phyloP scores from a whole-genome alignment of 768 basidiomycete genomes.

The Hericium rajendrae region DNA sequence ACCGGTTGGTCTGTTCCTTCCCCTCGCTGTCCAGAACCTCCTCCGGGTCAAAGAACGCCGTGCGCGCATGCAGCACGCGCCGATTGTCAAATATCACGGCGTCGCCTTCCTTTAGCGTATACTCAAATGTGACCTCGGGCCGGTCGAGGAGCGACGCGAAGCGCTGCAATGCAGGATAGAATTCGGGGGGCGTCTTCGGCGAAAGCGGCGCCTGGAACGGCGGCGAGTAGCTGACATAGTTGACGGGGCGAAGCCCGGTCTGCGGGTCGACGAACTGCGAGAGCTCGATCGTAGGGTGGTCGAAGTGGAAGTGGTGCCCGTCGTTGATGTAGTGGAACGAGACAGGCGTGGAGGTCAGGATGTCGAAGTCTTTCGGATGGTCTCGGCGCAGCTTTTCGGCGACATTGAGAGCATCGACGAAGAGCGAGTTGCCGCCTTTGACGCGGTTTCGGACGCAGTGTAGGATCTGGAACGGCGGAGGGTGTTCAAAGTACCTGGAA shows the following conservation, averaged over 20 bases:
- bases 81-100: conserved; percentile 90
- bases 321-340: conserved; percentile 89
- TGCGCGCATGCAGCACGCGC: conserved; percentile 79
- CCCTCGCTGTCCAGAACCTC: conserved; percentile 19
- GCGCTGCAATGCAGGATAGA: conserved; percentile 50
- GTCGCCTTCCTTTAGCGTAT: conserved; percentile 73
- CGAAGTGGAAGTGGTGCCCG: conserved; percentile 66
- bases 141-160: conserved; percentile 56
- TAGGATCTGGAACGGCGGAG: conserved; percentile 86
- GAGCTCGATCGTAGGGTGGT: conserved; percentile 72
- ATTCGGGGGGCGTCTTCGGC: conserved; percentile 38
- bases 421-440: conserved; percentile 73
- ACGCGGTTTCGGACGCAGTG: conserved; percentile 87
- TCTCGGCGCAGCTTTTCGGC: conserved; percentile 41
- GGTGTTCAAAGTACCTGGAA: conserved; percentile 78
- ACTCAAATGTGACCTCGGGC: conserved; percentile 40
- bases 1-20: conserved; percentile 50
- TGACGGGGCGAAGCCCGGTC: conserved; percentile 26
- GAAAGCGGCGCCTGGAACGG: conserved; percentile 86
- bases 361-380: conserved; percentile 42
- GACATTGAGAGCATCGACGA: conserved; percentile 70
- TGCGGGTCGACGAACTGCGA: conserved; percentile 11
- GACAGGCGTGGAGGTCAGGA: conserved; percentile 58
- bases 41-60: conserved; percentile 50
- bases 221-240: conserved; percentile 83